Base-by-base conservation (phyloP, 257 asterid species). In the Echium plantagineum region DNA sequence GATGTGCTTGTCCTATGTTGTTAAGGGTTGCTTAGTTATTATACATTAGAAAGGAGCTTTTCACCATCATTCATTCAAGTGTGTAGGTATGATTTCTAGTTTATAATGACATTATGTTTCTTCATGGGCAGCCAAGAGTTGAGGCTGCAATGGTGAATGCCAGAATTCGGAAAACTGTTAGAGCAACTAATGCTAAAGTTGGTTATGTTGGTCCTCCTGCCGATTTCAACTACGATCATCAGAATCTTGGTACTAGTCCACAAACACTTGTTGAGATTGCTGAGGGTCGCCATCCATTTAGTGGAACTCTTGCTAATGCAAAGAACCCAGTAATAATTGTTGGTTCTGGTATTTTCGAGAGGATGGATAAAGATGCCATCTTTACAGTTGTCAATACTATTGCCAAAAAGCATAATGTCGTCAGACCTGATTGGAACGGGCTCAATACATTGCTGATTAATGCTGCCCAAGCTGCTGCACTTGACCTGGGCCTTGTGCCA, bases 81-180 rank as follows among this genome's bases (percentile, higher is more conserved):
- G 32, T 28, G 32, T 28, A 6, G 32, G 32, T 28, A 28, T 48
- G 8, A 4, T 17, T 5, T 49, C 55, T 21, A 0, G 12, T 49
- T 16, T 52, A 48, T 59, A 51, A 69, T 12, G 62, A 19, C 21
- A 63, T 63, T 48, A 30, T 62, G 54, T 30, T 52, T 56, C 68
- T 75, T 52, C 62, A 64, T 59, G 73, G 26, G 57, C 89, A 93
- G 98, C 98, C 98, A 63, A 84, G 97, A 63, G 87, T 80, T 26
- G 98, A 93, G 77, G 98, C 97, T 38, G 96, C 98, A 47, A 89
- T 93, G 94, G 97, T 93, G 75, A 93, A 93, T 62, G 97, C 98
- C 62, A 79, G 97, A 78, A 93, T 93, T 51, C 78, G 62, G 42
- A 93, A 93, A 84, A 82, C 97, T 57, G 97, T 93, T 21, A 64